Base-by-base conservation (phyloP, 2,329 filamentous ascomycete species). In the Gaeumannomyces sp. region DNA sequence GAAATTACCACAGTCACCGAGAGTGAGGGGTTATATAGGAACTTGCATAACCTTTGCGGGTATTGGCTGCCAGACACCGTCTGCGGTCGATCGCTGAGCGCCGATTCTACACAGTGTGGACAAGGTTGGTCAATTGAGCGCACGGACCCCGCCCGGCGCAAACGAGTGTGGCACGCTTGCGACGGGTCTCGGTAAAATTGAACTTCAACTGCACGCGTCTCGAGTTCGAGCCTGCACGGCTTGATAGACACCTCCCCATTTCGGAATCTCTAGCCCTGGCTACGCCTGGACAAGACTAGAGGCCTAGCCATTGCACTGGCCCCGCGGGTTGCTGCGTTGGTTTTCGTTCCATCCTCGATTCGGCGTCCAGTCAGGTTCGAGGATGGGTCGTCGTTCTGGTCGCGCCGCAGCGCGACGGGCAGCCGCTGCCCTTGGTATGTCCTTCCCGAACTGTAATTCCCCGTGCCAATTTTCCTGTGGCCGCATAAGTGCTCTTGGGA, bases 381-480 rank as follows among this genome's bases (percentile, higher is more conserved):
- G 29, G 38, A 74, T 74, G 74, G 74, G 72, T 69, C 75, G 75
- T 58, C 75, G 78, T 62, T 79, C 78, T 28, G 76, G 77, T 66
- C 77, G 78, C 66, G 78, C 78, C 33, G 78, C 78, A 60, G 78
- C 78, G 59, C 76, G 78, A 69, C 76, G 77, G 65, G 78, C 78
- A 31, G 77, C 77, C 58, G 76, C 77, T 38, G 79, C 77, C 35
- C 73, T 80, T 58, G 78, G 78, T 79, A 72, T 67, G 74, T 70
- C 53, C 56, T 53, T 53, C n/a, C 45, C 45, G 19, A 53, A n/a
- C 6, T 53, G 45, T 53, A 56, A 53, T 59, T n/a, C 33, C 27
- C 31, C 27, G 50, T 58, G n/a, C n/a, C 59, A 31, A n/a, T 27
- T 28, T 29, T 6, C 63, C 50, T 33, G 27, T 56, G 11, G 31